These are phyloP conservation scores for Amylostereum chailletii DNA, from an alignment of 1,284 basidiomycete genomes.

Conservation along the genomic window DNA sequence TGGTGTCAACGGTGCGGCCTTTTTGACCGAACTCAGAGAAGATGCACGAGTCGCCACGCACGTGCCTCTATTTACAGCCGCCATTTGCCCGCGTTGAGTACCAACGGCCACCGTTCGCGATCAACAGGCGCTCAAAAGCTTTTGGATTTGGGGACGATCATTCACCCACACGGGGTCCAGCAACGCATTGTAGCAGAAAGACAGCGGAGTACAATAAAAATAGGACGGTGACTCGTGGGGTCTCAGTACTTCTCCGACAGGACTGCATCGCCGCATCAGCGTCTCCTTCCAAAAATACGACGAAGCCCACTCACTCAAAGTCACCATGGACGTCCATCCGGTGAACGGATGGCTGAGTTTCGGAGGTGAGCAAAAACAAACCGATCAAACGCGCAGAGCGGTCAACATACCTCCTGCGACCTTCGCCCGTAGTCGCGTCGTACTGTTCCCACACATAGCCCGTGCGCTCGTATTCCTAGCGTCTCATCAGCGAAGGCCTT, in stretches of 20 bases:
- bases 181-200: no score
- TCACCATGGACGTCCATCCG: conserved; percentile 84
- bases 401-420: conserved; percentile 61
- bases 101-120: no score
- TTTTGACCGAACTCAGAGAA: no score
- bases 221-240: no score
- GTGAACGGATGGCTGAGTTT: conserved; percentile 79
- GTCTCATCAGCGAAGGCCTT: not conserved
- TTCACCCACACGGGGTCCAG: no score
- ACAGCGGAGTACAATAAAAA: no score
- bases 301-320: conserved; percentile 50
- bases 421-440: conserved; percentile 75
- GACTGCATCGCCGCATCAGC: conserved; percentile 21
- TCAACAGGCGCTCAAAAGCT: no score
- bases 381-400: conserved; percentile 8
- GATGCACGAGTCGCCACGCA: no score
- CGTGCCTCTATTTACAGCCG: no score
- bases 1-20: no score
- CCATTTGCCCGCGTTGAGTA: no score
- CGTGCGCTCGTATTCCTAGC: conserved; percentile 81
- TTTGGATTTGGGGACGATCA: no score
- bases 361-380: conserved; percentile 3
- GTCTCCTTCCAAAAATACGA: not conserved
- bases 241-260: conserved; percentile 35
- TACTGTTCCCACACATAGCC: conserved; percentile 98